These are phyloP conservation scores for Penicillium lagena DNA, from an alignment of 495 filamentous ascomycete genomes.

Conservation along the genomic window DNA sequence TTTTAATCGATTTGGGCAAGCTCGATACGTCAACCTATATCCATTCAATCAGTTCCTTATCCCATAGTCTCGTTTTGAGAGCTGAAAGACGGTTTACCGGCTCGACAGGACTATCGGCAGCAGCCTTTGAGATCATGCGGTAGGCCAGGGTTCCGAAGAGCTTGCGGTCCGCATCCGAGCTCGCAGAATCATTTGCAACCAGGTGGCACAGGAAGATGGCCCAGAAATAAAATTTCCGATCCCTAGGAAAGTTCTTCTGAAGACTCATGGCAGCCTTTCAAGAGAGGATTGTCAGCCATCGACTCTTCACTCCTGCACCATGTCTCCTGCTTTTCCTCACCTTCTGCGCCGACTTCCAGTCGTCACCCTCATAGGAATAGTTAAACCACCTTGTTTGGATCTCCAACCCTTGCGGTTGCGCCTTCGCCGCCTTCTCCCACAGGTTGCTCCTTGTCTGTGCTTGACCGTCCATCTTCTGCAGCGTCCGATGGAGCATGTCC, in stretches of 20 bases:
- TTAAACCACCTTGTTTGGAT: constrained; percentile 51
- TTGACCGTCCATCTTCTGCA: constrained; percentile 27
- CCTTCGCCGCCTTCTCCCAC: constrained; percentile 52
- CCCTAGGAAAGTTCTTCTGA: constrained; percentile 50
- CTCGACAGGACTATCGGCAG: constrained; percentile 41
- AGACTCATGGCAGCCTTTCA: constrained; percentile 51
- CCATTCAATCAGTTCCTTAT: not conserved
- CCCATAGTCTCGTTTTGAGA: not conserved
- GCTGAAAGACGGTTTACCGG: constrained; percentile 21
- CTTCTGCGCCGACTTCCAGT: constrained; percentile 56
- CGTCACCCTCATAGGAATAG: constrained; percentile 35
- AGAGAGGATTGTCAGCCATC: not conserved
- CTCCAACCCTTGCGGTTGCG: constrained; percentile 40
- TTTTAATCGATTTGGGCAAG: constrained; percentile 46
- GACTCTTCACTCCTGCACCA: not conserved
- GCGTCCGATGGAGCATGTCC: constrained; percentile 35
- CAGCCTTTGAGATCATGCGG: constrained; percentile 53
- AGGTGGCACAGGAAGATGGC: constrained; percentile 48
- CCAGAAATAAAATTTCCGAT: constrained; percentile 53
- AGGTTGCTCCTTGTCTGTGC: constrained; percentile 28
- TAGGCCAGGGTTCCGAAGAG: constrained; percentile 53
- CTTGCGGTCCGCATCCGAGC: constrained; percentile 43
- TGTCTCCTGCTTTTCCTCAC: constrained; percentile 11
- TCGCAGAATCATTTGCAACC: constrained; percentile 24
- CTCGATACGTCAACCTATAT: constrained; percentile 35